Percentiles rank a stretch among this genome's conserved stretches.
phyloP scores from a whole-genome alignment of 352 stramenopile genomes.

The Thalassiosira sp. region DNA sequence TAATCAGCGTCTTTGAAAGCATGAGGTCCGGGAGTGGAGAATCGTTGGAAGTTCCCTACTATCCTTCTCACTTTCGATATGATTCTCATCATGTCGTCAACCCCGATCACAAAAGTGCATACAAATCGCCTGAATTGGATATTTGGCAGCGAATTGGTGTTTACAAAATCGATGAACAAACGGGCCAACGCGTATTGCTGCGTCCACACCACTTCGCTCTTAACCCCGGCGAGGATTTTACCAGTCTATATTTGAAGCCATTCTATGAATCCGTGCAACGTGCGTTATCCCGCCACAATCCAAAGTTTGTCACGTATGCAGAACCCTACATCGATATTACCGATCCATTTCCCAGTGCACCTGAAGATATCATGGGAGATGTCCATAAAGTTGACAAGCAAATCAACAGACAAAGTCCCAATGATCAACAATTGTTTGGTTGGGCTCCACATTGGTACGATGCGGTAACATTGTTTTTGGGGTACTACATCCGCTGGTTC shows the following conservation, averaged over 20 bases:
- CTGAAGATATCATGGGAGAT: background rate
- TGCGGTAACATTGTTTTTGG: conserved; percentile 82
- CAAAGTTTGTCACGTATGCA: conserved; percentile 14
- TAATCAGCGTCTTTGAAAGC: conserved; percentile 3
- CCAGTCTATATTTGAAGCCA: conserved; percentile 18
- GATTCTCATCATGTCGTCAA: conserved; percentile 1
- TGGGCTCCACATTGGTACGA: conserved; percentile 87
- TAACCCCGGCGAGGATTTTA: conserved; percentile 23
- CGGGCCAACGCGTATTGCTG: conserved; percentile 10
- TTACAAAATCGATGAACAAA: conserved; percentile 21
- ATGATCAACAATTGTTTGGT: conserved; percentile 1
- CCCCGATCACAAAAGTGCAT: background rate
- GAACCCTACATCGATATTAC: conserved; percentile 26
- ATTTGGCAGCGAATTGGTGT: conserved; percentile 33
- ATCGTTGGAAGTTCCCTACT: conserved; percentile 3
- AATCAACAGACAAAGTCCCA: too few relatives aligned
- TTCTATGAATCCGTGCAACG: conserved; percentile 26
- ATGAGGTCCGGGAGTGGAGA: conserved; percentile 7
- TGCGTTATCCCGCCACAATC: conserved; percentile 1
- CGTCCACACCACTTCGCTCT: conserved; percentile 34
- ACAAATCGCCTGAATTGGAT: conserved; percentile 4
- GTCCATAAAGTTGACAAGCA: too few relatives aligned
- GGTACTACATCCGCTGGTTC: conserved; percentile 14
- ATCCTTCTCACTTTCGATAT: conserved; percentile 13
- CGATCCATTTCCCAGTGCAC: conserved; percentile 21